phyloP scores from a whole-genome alignment of 768 basidiomycete species.

The Rhodotorula diobovata region DNA sequence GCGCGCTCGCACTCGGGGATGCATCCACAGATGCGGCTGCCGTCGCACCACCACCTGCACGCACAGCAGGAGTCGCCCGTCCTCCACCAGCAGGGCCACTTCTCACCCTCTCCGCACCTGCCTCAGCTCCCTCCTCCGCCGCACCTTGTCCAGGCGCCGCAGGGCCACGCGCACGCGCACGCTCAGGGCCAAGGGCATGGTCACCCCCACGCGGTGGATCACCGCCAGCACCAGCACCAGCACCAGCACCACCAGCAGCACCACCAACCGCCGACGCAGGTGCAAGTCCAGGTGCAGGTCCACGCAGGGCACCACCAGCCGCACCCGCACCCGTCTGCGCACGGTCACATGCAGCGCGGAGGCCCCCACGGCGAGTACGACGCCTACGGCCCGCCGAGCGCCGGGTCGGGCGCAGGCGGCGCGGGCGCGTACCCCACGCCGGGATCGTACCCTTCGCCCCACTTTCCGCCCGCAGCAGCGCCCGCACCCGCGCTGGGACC shows the following conservation, averaged over 20 bases:
- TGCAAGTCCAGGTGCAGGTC: slow-evolving; percentile 17
- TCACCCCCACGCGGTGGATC: background rate
- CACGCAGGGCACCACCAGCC: background rate
- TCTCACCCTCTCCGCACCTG: background rate
- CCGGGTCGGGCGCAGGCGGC: too few relatives aligned
- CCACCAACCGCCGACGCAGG: slow-evolving; percentile 1
- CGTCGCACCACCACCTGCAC: background rate
- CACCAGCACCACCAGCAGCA: background rate
- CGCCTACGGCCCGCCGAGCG: background rate
- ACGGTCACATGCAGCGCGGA: background rate
- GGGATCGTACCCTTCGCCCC: background rate
- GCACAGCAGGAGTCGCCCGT: background rate
- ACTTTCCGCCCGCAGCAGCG: background rate
- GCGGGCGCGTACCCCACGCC: slow-evolving; percentile 5
- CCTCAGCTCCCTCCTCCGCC: background rate
- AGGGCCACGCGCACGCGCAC: background rate
- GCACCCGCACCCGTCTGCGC: background rate
- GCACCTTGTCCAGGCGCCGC: background rate
- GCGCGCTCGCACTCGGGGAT: background rate
- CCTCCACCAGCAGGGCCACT: background rate
- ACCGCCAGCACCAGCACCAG: background rate
- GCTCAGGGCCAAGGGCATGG: slow-evolving; percentile 2
- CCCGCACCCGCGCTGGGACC: too few relatives aligned
- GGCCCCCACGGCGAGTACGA: background rate
- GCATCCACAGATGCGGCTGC: background rate